A percentile compares a stretch with the other conserved stretches of the same genome.
phyloP scores from a whole-genome alignment of 163 green algal species.

The Prototheca wickerhamii region DNA sequence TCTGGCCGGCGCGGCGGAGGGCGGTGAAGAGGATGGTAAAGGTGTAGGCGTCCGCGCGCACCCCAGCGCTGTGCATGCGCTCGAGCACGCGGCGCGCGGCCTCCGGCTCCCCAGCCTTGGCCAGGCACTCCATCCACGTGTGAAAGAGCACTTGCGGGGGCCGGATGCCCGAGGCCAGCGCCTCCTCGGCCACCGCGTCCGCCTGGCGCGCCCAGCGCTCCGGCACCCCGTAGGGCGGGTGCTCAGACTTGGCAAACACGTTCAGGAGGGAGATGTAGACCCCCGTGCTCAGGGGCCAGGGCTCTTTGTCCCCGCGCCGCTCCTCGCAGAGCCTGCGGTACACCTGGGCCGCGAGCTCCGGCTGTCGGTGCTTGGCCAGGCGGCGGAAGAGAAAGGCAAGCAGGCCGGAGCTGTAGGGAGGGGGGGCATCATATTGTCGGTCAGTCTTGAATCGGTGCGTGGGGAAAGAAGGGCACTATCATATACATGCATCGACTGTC shows the following conservation, averaged over 20 bases:
- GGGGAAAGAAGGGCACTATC: too few relatives aligned
- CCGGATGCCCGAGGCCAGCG: background rate
- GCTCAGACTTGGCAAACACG: slow-evolving; percentile 14
- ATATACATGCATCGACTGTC: too few relatives aligned
- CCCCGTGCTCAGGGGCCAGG: background rate
- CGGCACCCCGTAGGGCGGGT: slow-evolving; percentile 17
- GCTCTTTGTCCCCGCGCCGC: too few relatives aligned
- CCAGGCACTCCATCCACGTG: slow-evolving; percentile 19
- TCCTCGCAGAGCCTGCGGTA: too few relatives aligned
- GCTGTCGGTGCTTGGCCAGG: background rate
- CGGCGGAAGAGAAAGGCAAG: background rate
- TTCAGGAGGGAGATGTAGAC: slow-evolving; percentile 1
- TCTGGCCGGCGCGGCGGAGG: slow-evolving; percentile 3
- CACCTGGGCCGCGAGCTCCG: background rate
- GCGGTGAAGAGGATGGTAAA: slow-evolving; percentile 20
- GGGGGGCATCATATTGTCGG: background rate
- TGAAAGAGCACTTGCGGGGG: slow-evolving; percentile 14
- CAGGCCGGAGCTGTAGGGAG: background rate
- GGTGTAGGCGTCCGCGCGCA: slow-evolving; percentile 4
- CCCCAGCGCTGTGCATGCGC: background rate
- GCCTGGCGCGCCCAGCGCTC: background rate
- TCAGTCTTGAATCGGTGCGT: too few relatives aligned
- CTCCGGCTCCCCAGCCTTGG: slow-evolving; percentile 12
- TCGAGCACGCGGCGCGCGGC: slow-evolving; percentile 8
- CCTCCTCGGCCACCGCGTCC: slow-evolving; percentile 4